phyloP scores from a whole-genome alignment of 2,329 filamentous ascomycete species.

The Calonectria henricotiae region DNA sequence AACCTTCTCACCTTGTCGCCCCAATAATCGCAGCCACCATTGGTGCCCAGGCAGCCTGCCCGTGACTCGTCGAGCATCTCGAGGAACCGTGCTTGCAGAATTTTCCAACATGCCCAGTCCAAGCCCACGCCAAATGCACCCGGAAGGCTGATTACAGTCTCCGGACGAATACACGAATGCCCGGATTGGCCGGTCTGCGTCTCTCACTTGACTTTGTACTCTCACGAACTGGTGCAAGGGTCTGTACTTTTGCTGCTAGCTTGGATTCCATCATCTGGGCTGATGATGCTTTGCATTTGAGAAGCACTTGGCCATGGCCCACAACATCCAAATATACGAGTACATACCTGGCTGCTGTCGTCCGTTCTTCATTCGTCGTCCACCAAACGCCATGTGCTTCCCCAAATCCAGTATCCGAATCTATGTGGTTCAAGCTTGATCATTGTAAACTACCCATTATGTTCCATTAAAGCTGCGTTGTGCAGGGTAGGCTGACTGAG shows the following conservation, averaged over 20 bases:
- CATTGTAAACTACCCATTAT: too few relatives aligned
- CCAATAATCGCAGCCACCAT: not conserved
- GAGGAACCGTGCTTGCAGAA: not conserved
- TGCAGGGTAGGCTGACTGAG: too few relatives aligned
- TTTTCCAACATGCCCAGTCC: not conserved
- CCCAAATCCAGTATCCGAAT: too few relatives aligned
- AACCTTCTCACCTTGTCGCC: not conserved
- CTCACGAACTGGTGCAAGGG: slow-evolving; percentile 3
- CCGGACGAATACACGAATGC: not conserved
- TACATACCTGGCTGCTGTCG: too few relatives aligned
- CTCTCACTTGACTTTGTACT: not conserved
- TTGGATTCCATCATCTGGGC: not conserved
- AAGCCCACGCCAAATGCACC: not conserved
- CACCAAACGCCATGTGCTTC: too few relatives aligned
- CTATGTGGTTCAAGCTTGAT: too few relatives aligned
- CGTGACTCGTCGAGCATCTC: too few relatives aligned
- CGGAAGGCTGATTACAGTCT: not conserved
- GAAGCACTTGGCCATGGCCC: slow-evolving; percentile 3
- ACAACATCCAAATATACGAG: not conserved
- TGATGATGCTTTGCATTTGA: not conserved
- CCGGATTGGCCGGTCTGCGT: not conserved
- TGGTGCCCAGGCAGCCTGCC: not conserved
- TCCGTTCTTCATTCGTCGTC: too few relatives aligned
- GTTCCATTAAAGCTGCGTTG: too few relatives aligned
- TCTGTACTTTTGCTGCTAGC: slow-evolving; percentile 3